phyloP scores from a whole-genome alignment of 768 basidiomycete species.

The Mycena chlorophos region DNA sequence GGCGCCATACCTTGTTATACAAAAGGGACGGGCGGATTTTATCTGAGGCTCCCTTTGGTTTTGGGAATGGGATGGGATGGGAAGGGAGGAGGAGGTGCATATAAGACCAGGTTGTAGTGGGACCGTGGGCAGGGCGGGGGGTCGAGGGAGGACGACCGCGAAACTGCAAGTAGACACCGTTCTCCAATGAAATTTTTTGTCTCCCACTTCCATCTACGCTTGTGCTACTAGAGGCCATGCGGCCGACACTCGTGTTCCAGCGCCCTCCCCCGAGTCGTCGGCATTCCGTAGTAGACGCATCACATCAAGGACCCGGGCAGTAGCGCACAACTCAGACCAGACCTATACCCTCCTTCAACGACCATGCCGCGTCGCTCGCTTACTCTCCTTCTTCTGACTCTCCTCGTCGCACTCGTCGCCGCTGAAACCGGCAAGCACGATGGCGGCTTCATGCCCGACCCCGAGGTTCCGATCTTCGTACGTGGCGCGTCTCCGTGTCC shows the following conservation, averaged over 20 bases:
- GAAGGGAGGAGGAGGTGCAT: background rate
- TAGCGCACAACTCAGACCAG: background rate
- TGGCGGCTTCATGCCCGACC: background rate
- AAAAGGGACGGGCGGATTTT: slow-evolving; percentile 57
- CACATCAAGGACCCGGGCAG: background rate
- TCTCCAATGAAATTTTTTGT: background rate
- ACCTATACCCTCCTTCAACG: background rate
- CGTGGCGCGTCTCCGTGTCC: background rate
- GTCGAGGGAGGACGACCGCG: background rate
- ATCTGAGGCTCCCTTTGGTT: slow-evolving; percentile 52
- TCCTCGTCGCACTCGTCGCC: background rate
- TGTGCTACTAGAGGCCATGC: too few relatives aligned
- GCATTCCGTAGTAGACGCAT: background rate
- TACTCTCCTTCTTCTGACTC: background rate
- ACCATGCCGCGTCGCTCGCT: background rate
- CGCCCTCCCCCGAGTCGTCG: too few relatives aligned
- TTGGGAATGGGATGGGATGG: background rate
- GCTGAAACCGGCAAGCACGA: background rate
- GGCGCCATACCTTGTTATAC: slow-evolving; percentile 63
- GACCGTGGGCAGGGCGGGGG: too few relatives aligned
- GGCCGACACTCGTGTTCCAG: too few relatives aligned
- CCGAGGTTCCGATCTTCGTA: background rate
- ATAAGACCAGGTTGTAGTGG: too few relatives aligned
- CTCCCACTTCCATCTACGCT: background rate
- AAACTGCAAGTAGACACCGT: background rate